A percentile compares a stretch with the other conserved stretches of the same genome.
These are phyloP conservation scores for Metschnikowia amazonensis DNA, from an alignment of 805 yeast species.

Conservation along the genomic window DNA sequence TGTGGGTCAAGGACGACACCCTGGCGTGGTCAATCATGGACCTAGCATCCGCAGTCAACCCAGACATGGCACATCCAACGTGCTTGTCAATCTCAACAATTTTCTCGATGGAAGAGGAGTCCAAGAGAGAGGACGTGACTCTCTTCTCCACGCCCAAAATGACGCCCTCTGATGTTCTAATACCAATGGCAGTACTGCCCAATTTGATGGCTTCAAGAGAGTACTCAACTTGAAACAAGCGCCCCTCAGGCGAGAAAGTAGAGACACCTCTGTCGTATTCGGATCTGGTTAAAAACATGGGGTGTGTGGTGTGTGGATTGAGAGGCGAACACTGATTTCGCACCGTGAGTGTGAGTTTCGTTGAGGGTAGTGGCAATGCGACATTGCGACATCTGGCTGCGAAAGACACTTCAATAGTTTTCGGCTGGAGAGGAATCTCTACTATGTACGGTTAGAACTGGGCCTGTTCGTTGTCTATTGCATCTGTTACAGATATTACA, in stretches of 20 bases:
- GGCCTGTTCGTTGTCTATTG: too few relatives aligned
- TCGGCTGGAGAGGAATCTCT: too few relatives aligned
- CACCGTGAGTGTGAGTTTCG: background rate
- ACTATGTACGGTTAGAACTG: too few relatives aligned
- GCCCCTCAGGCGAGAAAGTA: slow-evolving; percentile 98
- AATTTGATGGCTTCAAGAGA: slow-evolving; percentile 94
- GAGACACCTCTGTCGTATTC: slow-evolving; percentile 99
- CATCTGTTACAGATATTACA: too few relatives aligned
- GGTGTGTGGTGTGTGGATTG: slow-evolving; percentile 1
- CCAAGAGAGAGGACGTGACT: slow-evolving; percentile 88
- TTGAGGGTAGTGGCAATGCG: slow-evolving; percentile 12
- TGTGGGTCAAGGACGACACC: slow-evolving; percentile 81
- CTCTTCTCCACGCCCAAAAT: slow-evolving; percentile 95
- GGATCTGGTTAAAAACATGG: slow-evolving; percentile 97
- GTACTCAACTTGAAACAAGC: slow-evolving; percentile 96
- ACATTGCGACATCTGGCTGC: slow-evolving; percentile 15
- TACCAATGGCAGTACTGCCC: slow-evolving; percentile 98
- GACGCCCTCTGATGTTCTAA: slow-evolving; percentile 92
- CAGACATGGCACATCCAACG: slow-evolving; percentile 98
- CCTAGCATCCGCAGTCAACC: slow-evolving; percentile 97
- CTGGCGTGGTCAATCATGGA: slow-evolving; percentile 99
- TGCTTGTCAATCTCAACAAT: slow-evolving; percentile 92
- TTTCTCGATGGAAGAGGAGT: slow-evolving; percentile 90
- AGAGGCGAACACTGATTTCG: slow-evolving; percentile 5
- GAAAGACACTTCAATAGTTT: slow-evolving; percentile 2